Evolutionary conservation across 176 grass and related monocot genomes (phyloP), one percentile per base, ranked within the genome.

Genomic region (Musa schizocarpa): DNA sequence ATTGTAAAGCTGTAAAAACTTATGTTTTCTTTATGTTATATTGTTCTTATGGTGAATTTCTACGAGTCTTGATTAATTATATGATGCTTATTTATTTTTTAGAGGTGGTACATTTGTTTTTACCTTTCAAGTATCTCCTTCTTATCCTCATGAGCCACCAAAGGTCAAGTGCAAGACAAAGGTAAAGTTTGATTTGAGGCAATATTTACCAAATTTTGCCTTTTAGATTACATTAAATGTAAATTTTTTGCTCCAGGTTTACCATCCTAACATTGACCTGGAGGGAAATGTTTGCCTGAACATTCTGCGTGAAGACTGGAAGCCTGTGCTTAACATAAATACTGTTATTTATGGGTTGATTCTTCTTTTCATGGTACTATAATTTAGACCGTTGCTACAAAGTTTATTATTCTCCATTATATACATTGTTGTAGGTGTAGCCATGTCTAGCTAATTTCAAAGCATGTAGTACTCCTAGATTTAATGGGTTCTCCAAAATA

Each of bases 161-260:
- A 96, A 96, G 82, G 92, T 96, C 63, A 96, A 91, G 23, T 96
- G 92, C 82, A 96, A 96, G 82, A 96, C 92, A 9, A 91, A 96
- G 92, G 92, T 96, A 91, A 70, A 83, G 25, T 65, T 23, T 34
- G 0, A 61, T 66, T 59, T 62, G 21, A 29, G 3, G 11, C 0
- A 64, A n/a, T 61, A 69, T 59, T 2, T 80, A 53, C 58, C 61
- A 51, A 49, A 81, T 54, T 14, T 61, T 70, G 74, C 26, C 65
- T 53, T 34, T 58, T 51, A 3, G 64, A 54, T 73, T 74, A 9
- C 24, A 26, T 69, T 63, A 74, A 21, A 11, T 76, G 19, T 48
- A 23, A 64, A 53, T 19, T 81, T 61, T 74, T 51, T 81, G 21
- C 34, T 43, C 22, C 68, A 94, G 91, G 87, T 94, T 24, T 94